phyloP scores from a whole-genome alignment of 164 flowering plant genomes.

The Chimonanthus salicifolius region DNA sequence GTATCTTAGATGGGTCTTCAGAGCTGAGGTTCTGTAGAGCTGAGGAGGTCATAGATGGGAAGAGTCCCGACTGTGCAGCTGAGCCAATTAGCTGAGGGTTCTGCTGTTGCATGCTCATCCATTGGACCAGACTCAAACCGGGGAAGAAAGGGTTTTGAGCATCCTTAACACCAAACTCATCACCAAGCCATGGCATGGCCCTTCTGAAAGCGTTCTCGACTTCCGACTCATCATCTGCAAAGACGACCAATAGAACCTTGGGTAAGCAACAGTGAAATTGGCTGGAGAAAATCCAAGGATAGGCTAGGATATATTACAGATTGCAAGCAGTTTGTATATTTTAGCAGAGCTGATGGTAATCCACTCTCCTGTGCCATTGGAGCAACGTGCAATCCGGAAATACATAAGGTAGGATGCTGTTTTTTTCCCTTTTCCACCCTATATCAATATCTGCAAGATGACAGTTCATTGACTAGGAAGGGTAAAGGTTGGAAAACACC shows the following conservation, averaged over 20 bases:
- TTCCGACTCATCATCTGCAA: slow-evolving; percentile 77
- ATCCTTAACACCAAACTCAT: slow-evolving; percentile 77
- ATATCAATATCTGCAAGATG: not conserved
- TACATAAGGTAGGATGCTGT: not conserved
- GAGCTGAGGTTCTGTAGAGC: slow-evolving; percentile 40
- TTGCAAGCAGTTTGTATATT: not conserved
- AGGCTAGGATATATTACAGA: not conserved
- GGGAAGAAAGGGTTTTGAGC: slow-evolving; percentile 64
- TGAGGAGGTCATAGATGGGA: slow-evolving; percentile 53
- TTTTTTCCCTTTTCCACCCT: not conserved
- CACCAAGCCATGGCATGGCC: slow-evolving; percentile 93
- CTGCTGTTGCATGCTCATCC: slow-evolving; percentile 94
- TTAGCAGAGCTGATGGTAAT: not conserved
- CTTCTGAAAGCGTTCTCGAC: slow-evolving; percentile 73
- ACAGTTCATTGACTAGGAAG: not conserved
- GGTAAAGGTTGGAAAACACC: not conserved
- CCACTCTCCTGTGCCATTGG: not conserved
- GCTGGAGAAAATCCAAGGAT: not conserved
- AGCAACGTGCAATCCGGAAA: not conserved
- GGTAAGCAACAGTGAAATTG: slow-evolving; percentile 8
- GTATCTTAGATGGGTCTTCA: slow-evolving; percentile 71
- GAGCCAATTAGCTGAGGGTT: slow-evolving; percentile 49
- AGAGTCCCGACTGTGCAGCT: slow-evolving; percentile 54
- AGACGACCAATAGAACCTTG: slow-evolving; percentile 13
- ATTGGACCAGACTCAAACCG: slow-evolving; percentile 83